Base-by-base conservation (phyloP, 1,284 basidiomycete genomes). In the Bondarzewia mesenterica region DNA sequence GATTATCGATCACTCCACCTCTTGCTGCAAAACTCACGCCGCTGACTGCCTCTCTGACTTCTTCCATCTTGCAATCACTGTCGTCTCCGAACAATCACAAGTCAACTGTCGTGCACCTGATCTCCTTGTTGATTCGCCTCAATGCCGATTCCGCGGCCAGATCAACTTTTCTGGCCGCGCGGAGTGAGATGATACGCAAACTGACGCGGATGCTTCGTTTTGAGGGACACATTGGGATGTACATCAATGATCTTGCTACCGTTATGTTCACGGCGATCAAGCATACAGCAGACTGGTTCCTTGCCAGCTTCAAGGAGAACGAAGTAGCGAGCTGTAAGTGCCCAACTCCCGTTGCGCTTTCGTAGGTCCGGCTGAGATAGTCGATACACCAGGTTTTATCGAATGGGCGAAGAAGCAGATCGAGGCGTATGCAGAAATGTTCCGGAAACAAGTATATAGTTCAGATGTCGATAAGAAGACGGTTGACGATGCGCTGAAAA, bases 221-320 rank as follows among this genome's bases (percentile, higher is more conserved):
- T 57, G 93, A 97, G 59, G 95, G 95, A 1, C 85, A 95, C 58
- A 78, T 91, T n/a, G 77, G 77, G 5, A 72, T 84, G 45, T 94
- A 89, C 56, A 74, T 94, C 44, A 82, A 82, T 15, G 87, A 93
- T 59, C 70, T 95, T 37, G 80, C 88, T 0, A 74, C 91, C 47
- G 86, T 95, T 0, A 78, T 85, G 52, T 95, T 95, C 58, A 93
- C 89, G 0, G 80, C 87, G 6, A 86, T 95, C 65, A 93, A 93
- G 63, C 90, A 99, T 62, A 97, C 94, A 1, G 89, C 89, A 37
- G 95, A 99, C 65, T 99, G 95, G 96, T 99, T 93, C 66, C 77
- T 97, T 61, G 85, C 85, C 1, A 94, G 92, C 43, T 99, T 97
- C 68, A 91, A 86, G 64, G 94, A 97, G 64, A 93, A 93, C 60